phyloP scores from a whole-genome alignment of 768 basidiomycete genomes.

The Rubroboletus pulcherrimus region DNA sequence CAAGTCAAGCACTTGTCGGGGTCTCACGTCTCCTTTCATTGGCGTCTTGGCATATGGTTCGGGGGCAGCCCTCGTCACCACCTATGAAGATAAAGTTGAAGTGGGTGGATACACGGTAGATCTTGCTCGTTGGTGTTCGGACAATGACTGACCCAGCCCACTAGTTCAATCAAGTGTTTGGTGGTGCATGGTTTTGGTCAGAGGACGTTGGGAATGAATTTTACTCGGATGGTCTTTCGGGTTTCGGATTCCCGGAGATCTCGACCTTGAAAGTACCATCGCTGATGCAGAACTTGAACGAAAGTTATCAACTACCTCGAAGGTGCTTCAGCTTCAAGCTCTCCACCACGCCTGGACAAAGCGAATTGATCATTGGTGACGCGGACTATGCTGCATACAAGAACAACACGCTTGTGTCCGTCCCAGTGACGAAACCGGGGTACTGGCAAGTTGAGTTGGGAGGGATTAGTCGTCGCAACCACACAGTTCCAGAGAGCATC shows the following conservation, averaged over 20 bases:
- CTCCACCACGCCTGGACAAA: constrained; percentile 18
- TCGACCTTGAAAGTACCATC: constrained; percentile 32
- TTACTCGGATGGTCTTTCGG: constrained; percentile 37
- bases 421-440: constrained; percentile 23
- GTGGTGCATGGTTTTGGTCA: background rate
- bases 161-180: constrained; percentile 36
- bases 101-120: constrained; percentile 32
- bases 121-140: background rate
- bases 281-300: constrained; percentile 41
- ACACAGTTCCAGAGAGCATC: background rate
- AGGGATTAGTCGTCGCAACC: constrained; percentile 2
- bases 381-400: constrained; percentile 49
- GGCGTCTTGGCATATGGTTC: constrained; percentile 38
- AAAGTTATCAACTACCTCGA: constrained; percentile 17
- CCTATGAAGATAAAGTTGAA: constrained; percentile 36
- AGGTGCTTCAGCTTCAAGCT: constrained; percentile 46
- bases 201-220: background rate
- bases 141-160: background rate
- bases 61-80: constrained; percentile 29
- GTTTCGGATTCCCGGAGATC: constrained; percentile 38
- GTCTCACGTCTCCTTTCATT: constrained; percentile 5
- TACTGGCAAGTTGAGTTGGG: constrained; percentile 37
- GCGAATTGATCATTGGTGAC: constrained; percentile 23
- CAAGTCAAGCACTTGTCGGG: constrained; percentile 24
- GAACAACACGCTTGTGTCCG: constrained; percentile 37